Percentiles rank a stretch among this genome's conserved stretches.
Conservation (phyloP, 805 yeast species). For the Torulaspora indica region DNA sequence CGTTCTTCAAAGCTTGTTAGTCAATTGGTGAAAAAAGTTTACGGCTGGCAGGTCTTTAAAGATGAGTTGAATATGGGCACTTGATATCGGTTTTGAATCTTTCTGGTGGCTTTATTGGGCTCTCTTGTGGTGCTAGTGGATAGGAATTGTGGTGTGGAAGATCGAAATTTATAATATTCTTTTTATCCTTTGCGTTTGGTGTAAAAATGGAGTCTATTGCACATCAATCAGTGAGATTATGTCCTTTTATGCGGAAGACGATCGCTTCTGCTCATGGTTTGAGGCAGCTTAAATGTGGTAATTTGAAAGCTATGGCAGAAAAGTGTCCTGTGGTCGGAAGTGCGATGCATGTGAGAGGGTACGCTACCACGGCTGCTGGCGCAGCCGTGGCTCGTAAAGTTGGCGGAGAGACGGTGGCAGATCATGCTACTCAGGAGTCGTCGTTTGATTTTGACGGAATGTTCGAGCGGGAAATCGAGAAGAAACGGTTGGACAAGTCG, state of each 20-base stretch:
- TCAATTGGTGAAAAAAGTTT: not conserved
- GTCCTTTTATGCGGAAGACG: conserved; percentile 68
- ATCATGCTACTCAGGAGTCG: conserved; percentile 44
- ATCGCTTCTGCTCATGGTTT: conserved; percentile 19
- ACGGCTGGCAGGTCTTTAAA: not conserved
- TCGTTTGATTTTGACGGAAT: conserved; percentile 68
- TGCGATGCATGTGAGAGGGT: conserved; percentile 45
- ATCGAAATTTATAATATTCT: conserved; percentile 1
- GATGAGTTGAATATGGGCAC: not conserved
- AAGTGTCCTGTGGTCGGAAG: conserved; percentile 90
- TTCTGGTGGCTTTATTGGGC: no score
- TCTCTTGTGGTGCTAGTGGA: not conserved
- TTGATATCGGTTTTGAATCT: no score
- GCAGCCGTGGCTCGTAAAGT: conserved; percentile 36
- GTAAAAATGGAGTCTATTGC: conserved; percentile 68
- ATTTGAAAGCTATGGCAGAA: conserved; percentile 54
- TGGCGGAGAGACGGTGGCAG: conserved; percentile 32
- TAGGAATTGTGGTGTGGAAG: not conserved
- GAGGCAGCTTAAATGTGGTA: conserved; percentile 28
- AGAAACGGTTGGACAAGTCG: conserved; percentile 82
- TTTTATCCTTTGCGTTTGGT: not conserved
- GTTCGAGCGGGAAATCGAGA: conserved; percentile 59
- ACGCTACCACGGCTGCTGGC: conserved; percentile 35
- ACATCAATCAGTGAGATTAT: conserved; percentile 68
- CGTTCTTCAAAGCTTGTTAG: no score